Percentiles rank a stretch among this genome's conserved stretches.
These are phyloP conservation scores for Porodaedalea pini DNA, from an alignment of 1,284 basidiomycete genomes.

Conservation along the genomic window DNA sequence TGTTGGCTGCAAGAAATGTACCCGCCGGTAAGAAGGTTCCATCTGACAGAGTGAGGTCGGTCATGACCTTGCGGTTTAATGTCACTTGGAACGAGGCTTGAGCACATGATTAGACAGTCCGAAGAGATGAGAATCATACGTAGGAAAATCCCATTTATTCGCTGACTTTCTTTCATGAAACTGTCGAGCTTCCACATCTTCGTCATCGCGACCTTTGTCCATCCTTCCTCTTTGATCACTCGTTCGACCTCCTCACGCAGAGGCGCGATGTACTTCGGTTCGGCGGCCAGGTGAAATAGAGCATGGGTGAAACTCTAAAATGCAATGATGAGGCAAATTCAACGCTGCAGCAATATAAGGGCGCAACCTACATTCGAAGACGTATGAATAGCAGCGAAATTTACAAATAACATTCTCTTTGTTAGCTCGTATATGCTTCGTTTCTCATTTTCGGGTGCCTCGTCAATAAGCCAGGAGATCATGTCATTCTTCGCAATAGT, in stretches of 20 bases:
- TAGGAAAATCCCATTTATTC: constrained; percentile 32
- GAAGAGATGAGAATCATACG: too few relatives aligned
- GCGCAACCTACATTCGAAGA: constrained; percentile 26
- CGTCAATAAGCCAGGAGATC: constrained; percentile 18
- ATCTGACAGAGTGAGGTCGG: constrained; percentile 38
- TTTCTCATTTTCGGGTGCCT: constrained; percentile 14
- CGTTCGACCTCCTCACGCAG: constrained; percentile 45
- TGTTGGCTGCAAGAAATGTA: constrained; percentile 39
- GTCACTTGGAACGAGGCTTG: constrained; percentile 28
- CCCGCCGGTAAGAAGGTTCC: constrained; percentile 43
- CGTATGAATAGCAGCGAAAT: constrained; percentile 34
- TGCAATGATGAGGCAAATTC: constrained; percentile 23
- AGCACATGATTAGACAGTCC: too few relatives aligned
- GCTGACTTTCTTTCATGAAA: constrained; percentile 45
- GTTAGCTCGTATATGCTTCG: constrained; percentile 20
- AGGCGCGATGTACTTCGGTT: constrained; percentile 38
- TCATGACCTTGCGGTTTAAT: constrained; percentile 28
- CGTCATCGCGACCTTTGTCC: constrained; percentile 40
- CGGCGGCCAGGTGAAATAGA: constrained; percentile 40
- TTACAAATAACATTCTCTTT: constrained; percentile 26
- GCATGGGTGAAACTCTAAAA: constrained; percentile 35
- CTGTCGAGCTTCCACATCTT: constrained; percentile 49
- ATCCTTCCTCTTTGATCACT: constrained; percentile 37
- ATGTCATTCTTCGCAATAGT: constrained; percentile 13
- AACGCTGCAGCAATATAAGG: constrained; percentile 23